These are phyloP conservation scores for Kentomonas sorsogonicus DNA, from an alignment of 208 protist species.

Conservation along the genomic window DNA sequence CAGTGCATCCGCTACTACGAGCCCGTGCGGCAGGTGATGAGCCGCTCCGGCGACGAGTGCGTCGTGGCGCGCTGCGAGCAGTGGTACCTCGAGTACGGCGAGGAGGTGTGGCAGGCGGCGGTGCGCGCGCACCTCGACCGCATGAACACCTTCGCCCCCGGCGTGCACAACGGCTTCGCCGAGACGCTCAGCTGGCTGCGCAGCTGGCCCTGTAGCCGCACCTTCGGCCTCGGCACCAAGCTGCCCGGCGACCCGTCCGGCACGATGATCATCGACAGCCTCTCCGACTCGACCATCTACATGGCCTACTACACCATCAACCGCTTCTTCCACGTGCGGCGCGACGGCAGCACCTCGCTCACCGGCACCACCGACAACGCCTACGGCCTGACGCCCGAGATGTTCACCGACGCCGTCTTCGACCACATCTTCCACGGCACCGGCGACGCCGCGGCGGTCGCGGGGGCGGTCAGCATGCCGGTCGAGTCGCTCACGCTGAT, in stretches of 20 bases:
- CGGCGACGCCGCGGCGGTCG: constrained; percentile 46
- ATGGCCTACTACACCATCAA: constrained; percentile 99
- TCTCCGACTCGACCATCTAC: constrained; percentile 99
- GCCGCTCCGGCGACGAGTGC: constrained; percentile 98
- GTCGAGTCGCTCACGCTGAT: constrained; percentile 76
- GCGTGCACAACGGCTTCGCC: constrained; percentile 91
- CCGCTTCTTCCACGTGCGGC: constrained; percentile 93
- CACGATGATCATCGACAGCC: constrained; percentile 98
- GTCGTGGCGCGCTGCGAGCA: constrained; percentile 98
- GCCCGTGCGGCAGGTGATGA: constrained; percentile 95
- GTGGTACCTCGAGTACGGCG: constrained; percentile 99
- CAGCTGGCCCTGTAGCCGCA: constrained; percentile 99
- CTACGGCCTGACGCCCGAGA: constrained; percentile 88
- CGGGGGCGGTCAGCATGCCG: constrained; percentile 50
- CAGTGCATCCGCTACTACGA: constrained; percentile 94
- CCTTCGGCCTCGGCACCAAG: constrained; percentile 98
- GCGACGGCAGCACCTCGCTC: constrained; percentile 45
- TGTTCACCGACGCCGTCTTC: constrained; percentile 93
- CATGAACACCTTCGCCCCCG: constrained; percentile 94
- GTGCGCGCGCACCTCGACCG: constrained; percentile 80
- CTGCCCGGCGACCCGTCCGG: constrained; percentile 93
- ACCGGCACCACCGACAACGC: constrained; percentile 46
- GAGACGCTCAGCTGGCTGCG: constrained; percentile 96
- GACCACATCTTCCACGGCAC: constrained; percentile 93
- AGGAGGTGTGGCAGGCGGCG: constrained; percentile 93